These are phyloP conservation scores for Staphylotrichum longicolle DNA, from an alignment of 495 filamentous ascomycete species.

Conservation along the genomic window DNA sequence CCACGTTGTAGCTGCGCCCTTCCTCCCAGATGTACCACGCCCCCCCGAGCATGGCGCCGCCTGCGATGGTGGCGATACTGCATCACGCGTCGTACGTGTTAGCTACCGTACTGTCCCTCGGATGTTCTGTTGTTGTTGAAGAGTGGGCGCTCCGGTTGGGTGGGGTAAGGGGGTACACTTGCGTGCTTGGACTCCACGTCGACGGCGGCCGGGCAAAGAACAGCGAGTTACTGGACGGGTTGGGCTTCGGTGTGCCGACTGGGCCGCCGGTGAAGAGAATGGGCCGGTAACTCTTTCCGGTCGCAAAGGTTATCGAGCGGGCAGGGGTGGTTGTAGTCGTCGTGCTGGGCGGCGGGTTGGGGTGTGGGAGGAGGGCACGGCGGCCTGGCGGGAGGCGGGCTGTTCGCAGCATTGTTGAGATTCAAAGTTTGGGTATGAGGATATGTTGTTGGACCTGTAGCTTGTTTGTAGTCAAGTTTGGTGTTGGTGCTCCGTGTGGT, in stretches of 20 bases:
- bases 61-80: conserved; percentile 2
- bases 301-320: conserved; percentile 9
- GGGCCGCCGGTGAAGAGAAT: not conserved
- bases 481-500: too few species aligned
- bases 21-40: conserved; percentile 12
- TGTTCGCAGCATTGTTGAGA: not conserved
- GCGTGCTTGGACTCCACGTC: conserved; percentile 6
- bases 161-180: not conserved
- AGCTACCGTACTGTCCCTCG: too few species aligned
- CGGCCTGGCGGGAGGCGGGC: conserved; percentile 9
- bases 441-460: too few species aligned
- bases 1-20: conserved; percentile 11
- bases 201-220: not conserved
- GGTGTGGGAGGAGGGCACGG: conserved; percentile 6
- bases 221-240: not conserved
- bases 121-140: too few species aligned
- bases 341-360: not conserved
- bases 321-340: not conserved
- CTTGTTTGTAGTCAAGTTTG: too few species aligned
- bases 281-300: not conserved
- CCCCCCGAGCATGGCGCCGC: conserved; percentile 10
- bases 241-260: not conserved
- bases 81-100: too few species aligned
- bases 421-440: too few species aligned
- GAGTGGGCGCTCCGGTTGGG: too few species aligned